Percentiles rank a stretch among this genome's conserved stretches.
These are phyloP conservation scores for Phytophthora constricta DNA, from an alignment of 352 stramenopile genomes.

Conservation along the genomic window DNA sequence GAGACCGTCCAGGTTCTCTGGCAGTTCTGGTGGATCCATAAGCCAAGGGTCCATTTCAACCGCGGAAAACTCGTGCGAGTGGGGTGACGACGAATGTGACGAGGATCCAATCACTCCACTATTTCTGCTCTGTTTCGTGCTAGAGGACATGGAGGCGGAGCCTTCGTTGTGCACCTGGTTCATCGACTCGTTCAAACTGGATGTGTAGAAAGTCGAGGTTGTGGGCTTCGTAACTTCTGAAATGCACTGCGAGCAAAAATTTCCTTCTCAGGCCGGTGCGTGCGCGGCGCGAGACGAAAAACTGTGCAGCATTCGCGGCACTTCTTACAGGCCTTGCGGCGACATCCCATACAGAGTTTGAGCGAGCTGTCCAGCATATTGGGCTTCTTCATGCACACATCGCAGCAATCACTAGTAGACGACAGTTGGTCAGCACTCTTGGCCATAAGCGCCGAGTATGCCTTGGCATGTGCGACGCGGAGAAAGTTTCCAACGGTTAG, in stretches of 20 bases:
- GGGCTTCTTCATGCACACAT: slow-evolving; percentile 58
- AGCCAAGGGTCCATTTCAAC: slow-evolving; percentile 32
- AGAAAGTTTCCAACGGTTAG: slow-evolving; percentile 51
- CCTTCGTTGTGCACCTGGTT: slow-evolving; percentile 16
- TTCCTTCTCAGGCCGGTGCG: slow-evolving; percentile 50
- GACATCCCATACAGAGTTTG: slow-evolving; percentile 63
- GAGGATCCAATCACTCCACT: slow-evolving; percentile 19
- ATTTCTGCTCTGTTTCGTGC: slow-evolving; percentile 21
- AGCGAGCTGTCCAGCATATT: slow-evolving; percentile 40
- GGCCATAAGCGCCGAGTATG: slow-evolving; percentile 56
- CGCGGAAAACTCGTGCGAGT: slow-evolving; percentile 32
- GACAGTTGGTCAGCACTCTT: slow-evolving; percentile 40
- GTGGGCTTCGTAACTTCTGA: slow-evolving; percentile 38
- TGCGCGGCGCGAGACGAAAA: slow-evolving; percentile 55
- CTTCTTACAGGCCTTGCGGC: slow-evolving; percentile 55
- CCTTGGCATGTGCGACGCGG: slow-evolving; percentile 54
- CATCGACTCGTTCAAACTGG: slow-evolving; percentile 34
- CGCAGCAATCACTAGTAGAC: slow-evolving; percentile 46
- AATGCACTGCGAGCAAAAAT: slow-evolving; percentile 68
- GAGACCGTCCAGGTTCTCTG: slow-evolving; percentile 34
- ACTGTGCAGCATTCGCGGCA: slow-evolving; percentile 57
- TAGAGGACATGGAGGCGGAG: slow-evolving; percentile 23
- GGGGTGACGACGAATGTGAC: slow-evolving; percentile 26
- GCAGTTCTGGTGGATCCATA: slow-evolving; percentile 13
- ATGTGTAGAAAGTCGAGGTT: slow-evolving; percentile 36